phyloP scores from a whole-genome alignment of 2,329 filamentous ascomycete genomes.

The Hymenoscyphus occultus region DNA sequence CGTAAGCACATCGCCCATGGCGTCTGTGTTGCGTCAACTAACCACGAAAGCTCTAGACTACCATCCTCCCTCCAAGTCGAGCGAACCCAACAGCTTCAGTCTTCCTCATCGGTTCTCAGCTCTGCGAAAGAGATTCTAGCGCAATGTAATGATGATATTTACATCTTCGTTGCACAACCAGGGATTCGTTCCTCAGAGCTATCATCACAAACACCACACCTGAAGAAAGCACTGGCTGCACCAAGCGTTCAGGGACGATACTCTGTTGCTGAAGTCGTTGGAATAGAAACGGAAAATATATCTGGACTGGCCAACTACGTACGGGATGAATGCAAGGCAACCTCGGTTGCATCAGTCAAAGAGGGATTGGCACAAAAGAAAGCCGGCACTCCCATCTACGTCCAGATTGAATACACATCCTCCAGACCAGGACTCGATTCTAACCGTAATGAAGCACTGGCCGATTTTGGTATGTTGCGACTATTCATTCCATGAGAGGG shows the following conservation, averaged over 20 bases:
- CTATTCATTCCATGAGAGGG: not conserved
- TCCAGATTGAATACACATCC: not conserved
- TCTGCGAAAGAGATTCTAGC: constrained; percentile 48
- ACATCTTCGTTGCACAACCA: constrained; percentile 75
- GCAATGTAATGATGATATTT: constrained; percentile 69
- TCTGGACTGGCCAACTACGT: constrained; percentile 46
- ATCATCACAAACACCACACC: constrained; percentile 48
- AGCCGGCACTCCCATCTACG: constrained; percentile 3
- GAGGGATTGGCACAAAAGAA: constrained; percentile 7
- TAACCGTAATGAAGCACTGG: not conserved
- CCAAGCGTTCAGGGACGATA: constrained; percentile 21
- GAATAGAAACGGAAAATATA: constrained; percentile 41
- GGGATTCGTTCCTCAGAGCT: constrained; percentile 71
- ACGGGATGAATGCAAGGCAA: constrained; percentile 44
- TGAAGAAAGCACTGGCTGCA: constrained; percentile 37
- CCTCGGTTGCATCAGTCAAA: constrained; percentile 15
- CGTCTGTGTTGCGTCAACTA: not conserved
- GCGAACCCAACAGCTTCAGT: constrained; percentile 26
- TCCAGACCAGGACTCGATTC: not conserved
- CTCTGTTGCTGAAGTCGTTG: constrained; percentile 56
- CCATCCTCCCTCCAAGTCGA: constrained; percentile 19
- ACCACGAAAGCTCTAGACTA: constrained; percentile 17
- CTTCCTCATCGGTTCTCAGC: constrained; percentile 22
- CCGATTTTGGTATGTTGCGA: not conserved
- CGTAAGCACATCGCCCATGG: constrained; percentile 23